phyloP scores from a whole-genome alignment of 805 yeast species.

The Brettanomyces sp. region DNA sequence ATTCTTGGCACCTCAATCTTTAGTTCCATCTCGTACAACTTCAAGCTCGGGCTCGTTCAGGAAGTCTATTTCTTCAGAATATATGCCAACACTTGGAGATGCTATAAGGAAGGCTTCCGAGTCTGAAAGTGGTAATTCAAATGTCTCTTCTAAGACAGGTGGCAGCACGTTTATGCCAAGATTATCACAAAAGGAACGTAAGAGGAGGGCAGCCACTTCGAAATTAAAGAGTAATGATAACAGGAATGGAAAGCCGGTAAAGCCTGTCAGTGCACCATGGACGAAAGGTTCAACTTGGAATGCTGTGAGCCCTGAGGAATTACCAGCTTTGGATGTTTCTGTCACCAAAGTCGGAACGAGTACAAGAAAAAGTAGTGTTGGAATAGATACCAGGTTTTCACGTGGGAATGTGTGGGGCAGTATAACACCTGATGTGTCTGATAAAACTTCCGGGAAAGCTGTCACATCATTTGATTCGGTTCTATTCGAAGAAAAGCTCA shows the following conservation, averaged over 20 bases:
- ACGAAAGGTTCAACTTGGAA: not conserved
- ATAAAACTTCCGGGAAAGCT: constrained; percentile 8
- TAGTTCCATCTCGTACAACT: not conserved
- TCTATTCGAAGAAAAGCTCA: constrained; percentile 15
- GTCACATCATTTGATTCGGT: constrained; percentile 18
- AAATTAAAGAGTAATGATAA: not conserved
- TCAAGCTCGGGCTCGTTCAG: not conserved
- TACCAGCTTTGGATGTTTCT: not conserved
- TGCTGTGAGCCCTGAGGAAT: not conserved
- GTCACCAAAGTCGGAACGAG: not conserved
- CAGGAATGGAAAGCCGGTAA: not conserved
- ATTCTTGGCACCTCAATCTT: not conserved
- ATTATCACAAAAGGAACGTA: constrained; percentile 14
- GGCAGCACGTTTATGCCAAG: not conserved
- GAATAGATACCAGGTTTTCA: not conserved
- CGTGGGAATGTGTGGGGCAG: not conserved
- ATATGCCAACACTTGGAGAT: not conserved
- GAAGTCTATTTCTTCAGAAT: not conserved
- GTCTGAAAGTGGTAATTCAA: not conserved
- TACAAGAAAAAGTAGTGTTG: not conserved
- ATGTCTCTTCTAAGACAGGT: not conserved
- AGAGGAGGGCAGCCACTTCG: constrained; percentile 5
- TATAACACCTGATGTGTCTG: not conserved
- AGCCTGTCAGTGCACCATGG: not conserved
- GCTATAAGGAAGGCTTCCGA: not conserved